phyloP scores from a whole-genome alignment of 2,329 filamentous ascomycete species.

The Arthrobotrys musiformis region DNA sequence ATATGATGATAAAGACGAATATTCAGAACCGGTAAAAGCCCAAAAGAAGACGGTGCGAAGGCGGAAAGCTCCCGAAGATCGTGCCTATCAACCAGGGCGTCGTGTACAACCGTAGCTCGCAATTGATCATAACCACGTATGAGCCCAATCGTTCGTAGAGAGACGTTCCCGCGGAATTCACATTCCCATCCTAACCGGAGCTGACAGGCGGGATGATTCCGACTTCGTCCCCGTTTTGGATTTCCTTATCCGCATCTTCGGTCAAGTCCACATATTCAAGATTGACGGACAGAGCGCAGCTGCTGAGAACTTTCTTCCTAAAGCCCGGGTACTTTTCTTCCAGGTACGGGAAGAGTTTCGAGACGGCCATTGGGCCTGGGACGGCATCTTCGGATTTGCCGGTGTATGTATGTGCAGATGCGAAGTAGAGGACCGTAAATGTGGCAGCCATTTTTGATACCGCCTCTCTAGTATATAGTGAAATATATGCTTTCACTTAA shows the following conservation, averaged over 20 bases:
- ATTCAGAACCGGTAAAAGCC: neutral
- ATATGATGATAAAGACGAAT: neutral
- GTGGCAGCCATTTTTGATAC: slow-evolving; percentile 66
- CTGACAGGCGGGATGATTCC: slow-evolving; percentile 89
- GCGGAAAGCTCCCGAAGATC: slow-evolving; percentile 24
- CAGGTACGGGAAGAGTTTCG: slow-evolving; percentile 73
- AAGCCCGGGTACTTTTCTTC: slow-evolving; percentile 79
- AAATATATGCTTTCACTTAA: neutral
- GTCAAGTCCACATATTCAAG: slow-evolving; percentile 80
- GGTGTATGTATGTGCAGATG: slow-evolving; percentile 77
- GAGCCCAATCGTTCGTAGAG: neutral
- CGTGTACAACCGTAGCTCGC: neutral
- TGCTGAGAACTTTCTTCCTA: slow-evolving; percentile 73
- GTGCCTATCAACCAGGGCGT: slow-evolving; percentile 29
- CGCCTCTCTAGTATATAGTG: neutral
- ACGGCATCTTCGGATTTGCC: slow-evolving; percentile 74
- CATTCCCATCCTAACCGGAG: slow-evolving; percentile 71
- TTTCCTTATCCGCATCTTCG: slow-evolving; percentile 65
- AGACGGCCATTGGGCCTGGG: slow-evolving; percentile 73
- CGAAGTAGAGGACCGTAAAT: slow-evolving; percentile 86
- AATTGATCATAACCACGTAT: neutral
- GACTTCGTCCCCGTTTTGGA: slow-evolving; percentile 81
- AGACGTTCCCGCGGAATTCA: neutral
- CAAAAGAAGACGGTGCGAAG: slow-evolving; percentile 1
- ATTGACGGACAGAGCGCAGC: slow-evolving; percentile 82